phyloP scores from a whole-genome alignment of 805 yeast species.

The Candida insectorum region DNA sequence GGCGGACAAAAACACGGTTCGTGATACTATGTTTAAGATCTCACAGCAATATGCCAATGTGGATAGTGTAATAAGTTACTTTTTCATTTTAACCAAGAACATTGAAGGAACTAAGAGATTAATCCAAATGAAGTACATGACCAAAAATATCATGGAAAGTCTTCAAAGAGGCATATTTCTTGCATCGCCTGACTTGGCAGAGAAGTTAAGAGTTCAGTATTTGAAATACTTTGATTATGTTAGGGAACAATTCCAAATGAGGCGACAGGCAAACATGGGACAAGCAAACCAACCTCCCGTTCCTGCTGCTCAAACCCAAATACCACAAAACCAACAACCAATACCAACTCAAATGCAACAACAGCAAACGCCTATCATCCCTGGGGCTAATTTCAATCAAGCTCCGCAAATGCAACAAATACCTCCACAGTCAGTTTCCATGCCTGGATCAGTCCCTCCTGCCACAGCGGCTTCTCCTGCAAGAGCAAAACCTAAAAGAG shows the following conservation, averaged over 20 bases:
- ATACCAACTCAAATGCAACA: slow-evolving; percentile 2
- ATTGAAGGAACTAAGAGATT: slow-evolving; percentile 72
- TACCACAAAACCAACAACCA: slow-evolving; percentile 1
- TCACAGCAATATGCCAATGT: slow-evolving; percentile 64
- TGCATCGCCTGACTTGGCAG: slow-evolving; percentile 71
- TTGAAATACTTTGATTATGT: slow-evolving; percentile 74
- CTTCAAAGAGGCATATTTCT: slow-evolving; percentile 61
- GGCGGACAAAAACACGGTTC: slow-evolving; percentile 61
- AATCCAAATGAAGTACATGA: slow-evolving; percentile 75
- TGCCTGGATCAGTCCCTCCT: slow-evolving; percentile 3
- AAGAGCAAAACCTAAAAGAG: slow-evolving; percentile 8
- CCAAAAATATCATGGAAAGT: slow-evolving; percentile 70
- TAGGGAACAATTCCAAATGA: slow-evolving; percentile 51
- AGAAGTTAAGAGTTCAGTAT: slow-evolving; percentile 67
- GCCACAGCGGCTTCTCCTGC: slow-evolving; percentile 2
- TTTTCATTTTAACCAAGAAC: slow-evolving; percentile 71
- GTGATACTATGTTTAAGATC: slow-evolving; percentile 49
- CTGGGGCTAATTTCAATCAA: slow-evolving; percentile 1
- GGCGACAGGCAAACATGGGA: too few relatives aligned
- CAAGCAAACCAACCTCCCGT: slow-evolving; percentile 28
- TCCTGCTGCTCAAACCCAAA: slow-evolving; percentile 1
- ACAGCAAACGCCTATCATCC: slow-evolving; percentile 1
- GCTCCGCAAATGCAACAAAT: slow-evolving; percentile 1
- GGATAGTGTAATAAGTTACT: slow-evolving; percentile 75
- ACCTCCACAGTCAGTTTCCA: slow-evolving; percentile 7